Conservation (phyloP, 2,329 filamentous ascomycete genomes). For the Verticillium zaregamsianum region DNA sequence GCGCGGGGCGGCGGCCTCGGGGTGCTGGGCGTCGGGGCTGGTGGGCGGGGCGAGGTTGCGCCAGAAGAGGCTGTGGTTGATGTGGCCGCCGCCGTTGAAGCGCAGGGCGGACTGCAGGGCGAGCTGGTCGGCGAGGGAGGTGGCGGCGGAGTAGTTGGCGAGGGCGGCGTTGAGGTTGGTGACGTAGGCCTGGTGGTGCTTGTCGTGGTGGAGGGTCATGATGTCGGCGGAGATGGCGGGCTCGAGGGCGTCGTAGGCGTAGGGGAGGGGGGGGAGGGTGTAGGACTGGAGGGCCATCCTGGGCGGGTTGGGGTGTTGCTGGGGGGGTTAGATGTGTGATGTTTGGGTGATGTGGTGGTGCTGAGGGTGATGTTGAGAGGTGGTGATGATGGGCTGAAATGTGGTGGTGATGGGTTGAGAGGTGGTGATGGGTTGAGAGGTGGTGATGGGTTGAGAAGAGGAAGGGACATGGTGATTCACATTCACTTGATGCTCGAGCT, state of each 20-base stretch:
- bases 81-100: constrained; percentile 64
- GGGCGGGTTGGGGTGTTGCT: neutral
- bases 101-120: constrained; percentile 40
- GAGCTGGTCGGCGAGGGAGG: constrained; percentile 32
- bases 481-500: too few relatives aligned
- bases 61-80: constrained; percentile 67
- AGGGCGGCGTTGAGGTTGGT: constrained; percentile 68
- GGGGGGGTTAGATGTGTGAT: neutral
- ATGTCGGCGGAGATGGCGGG: constrained; percentile 68
- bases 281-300: neutral
- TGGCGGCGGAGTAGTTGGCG: constrained; percentile 61
- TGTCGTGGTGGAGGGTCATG: constrained; percentile 81
- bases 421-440: too few relatives aligned
- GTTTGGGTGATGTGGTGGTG: neutral
- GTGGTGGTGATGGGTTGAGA: too few relatives aligned
- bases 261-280: constrained; percentile 2
- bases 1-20: constrained; percentile 37
- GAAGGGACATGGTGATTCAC: neutral
- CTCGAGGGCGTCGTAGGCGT: constrained; percentile 51
- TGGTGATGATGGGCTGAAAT: too few relatives aligned
- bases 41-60: constrained; percentile 55
- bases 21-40: constrained; percentile 37
- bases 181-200: constrained; percentile 81
- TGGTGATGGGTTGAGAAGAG: neutral
- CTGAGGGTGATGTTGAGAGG: too few relatives aligned